Percentiles rank a stretch among this genome's conserved stretches.
Conservation (phyloP, 2,329 filamentous ascomycete species). For the Aspergillus costaricaensis region DNA sequence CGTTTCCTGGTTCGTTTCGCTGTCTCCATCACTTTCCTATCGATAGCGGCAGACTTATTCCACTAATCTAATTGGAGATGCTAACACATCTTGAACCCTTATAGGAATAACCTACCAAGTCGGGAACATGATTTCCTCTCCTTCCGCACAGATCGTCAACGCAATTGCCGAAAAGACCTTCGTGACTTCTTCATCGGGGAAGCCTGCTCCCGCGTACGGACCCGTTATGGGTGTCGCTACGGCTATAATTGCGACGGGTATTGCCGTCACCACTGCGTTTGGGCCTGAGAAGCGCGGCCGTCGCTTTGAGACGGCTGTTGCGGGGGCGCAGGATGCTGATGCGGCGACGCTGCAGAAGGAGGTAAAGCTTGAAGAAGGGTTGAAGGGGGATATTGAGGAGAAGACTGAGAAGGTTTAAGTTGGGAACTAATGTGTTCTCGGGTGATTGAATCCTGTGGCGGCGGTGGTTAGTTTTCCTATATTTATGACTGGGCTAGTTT, state of each 20-base stretch:
- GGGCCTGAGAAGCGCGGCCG: slow-evolving; percentile 75
- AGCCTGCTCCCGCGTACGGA: slow-evolving; percentile 68
- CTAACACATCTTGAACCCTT: neutral
- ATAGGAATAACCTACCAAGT: slow-evolving; percentile 67
- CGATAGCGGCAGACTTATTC: too few relatives aligned
- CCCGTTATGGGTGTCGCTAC: slow-evolving; percentile 75
- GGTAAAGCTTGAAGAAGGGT: slow-evolving; percentile 26
- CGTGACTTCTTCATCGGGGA: slow-evolving; percentile 57
- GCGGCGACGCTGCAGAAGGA: slow-evolving; percentile 16
- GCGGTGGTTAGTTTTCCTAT: neutral
- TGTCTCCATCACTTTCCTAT: too few relatives aligned
- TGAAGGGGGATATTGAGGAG: slow-evolving; percentile 26
- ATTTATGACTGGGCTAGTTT: too few relatives aligned
- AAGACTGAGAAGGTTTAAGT: slow-evolving; percentile 19
- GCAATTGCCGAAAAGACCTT: slow-evolving; percentile 66
- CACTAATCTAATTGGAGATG: neutral
- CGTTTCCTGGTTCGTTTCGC: slow-evolving; percentile 54
- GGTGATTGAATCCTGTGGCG: neutral
- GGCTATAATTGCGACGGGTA: slow-evolving; percentile 72
- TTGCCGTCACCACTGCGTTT: slow-evolving; percentile 66
- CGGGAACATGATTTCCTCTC: slow-evolving; percentile 64
- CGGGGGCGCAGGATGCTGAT: slow-evolving; percentile 35
- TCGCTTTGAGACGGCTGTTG: slow-evolving; percentile 64
- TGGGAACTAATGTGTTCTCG: slow-evolving; percentile 1
- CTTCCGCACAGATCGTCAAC: slow-evolving; percentile 75